phyloP scores from a whole-genome alignment of 257 asterid species.

The Plantago major region DNA sequence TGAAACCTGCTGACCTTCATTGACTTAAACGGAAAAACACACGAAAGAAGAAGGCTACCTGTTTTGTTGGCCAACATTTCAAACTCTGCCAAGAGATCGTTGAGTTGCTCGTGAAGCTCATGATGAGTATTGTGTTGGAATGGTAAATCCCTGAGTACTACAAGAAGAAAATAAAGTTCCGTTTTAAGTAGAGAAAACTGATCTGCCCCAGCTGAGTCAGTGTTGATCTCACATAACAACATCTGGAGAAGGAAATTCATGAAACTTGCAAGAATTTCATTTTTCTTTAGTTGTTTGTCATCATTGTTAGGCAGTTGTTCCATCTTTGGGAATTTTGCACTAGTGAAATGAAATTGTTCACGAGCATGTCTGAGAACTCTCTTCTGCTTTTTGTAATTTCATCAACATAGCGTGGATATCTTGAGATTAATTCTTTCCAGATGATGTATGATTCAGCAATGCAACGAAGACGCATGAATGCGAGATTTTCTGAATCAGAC shows the following conservation, averaged over 20 bases:
- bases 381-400: neutral
- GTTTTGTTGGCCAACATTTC: constrained; percentile 2
- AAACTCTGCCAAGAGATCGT: constrained; percentile 3
- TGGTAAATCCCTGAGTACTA: neutral
- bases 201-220: neutral
- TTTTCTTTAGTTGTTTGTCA: neutral
- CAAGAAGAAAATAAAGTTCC: neutral
- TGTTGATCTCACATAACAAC: neutral
- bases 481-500: neutral
- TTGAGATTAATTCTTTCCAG: too few relatives aligned
- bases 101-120: neutral
- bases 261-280: constrained; percentile 3
- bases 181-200: neutral
- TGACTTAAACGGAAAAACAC: neutral
- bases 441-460: neutral
- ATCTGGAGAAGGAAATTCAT: constrained; percentile 4
- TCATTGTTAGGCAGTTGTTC: neutral
- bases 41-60: neutral
- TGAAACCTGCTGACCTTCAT: neutral
- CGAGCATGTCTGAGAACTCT: neutral
- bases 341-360: neutral
- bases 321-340: neutral
- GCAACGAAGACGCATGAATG: neutral
- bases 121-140: neutral
- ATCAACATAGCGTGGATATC: too few relatives aligned